A percentile compares a stretch with the other conserved stretches of the same genome.
These are phyloP conservation scores for Rhododendron griersonianum DNA, from an alignment of 148 eudicot genomes.

Conservation along the genomic window DNA sequence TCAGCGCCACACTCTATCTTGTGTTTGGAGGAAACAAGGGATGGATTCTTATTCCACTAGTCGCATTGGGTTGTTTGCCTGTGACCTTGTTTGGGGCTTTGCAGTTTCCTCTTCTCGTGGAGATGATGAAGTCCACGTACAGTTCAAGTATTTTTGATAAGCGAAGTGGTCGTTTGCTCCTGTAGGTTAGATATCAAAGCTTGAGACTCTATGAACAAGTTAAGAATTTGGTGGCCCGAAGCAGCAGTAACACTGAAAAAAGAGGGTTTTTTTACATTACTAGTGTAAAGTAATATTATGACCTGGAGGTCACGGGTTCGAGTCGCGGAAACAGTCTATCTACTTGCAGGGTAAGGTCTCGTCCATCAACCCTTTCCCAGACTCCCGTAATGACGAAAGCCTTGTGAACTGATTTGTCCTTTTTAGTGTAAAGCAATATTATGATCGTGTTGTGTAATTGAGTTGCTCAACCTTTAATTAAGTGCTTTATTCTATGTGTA, in stretches of 20 bases:
- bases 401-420: too few species aligned
- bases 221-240: neutral
- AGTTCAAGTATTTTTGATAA: neutral
- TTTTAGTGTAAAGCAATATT: too few species aligned
- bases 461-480: too few species aligned
- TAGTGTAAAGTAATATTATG: too few species aligned
- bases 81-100: neutral
- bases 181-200: neutral
- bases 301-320: too few species aligned
- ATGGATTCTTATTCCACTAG: neutral
- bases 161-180: neutral
- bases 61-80: neutral
- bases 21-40: neutral
- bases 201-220: neutral
- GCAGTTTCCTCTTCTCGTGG: neutral
- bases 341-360: fast-evolving
- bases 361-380: fast-evolving
- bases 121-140: neutral
- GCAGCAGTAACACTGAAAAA: neutral
- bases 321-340: too few species aligned
- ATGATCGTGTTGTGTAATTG: too few species aligned
- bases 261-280: neutral
- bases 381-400: too few species aligned
- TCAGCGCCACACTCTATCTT: neutral
- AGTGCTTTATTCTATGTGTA: too few species aligned